Evolutionary conservation across 768 basidiomycete genomes (phyloP).

Genomic region (Auricularia heimuer): DNA sequence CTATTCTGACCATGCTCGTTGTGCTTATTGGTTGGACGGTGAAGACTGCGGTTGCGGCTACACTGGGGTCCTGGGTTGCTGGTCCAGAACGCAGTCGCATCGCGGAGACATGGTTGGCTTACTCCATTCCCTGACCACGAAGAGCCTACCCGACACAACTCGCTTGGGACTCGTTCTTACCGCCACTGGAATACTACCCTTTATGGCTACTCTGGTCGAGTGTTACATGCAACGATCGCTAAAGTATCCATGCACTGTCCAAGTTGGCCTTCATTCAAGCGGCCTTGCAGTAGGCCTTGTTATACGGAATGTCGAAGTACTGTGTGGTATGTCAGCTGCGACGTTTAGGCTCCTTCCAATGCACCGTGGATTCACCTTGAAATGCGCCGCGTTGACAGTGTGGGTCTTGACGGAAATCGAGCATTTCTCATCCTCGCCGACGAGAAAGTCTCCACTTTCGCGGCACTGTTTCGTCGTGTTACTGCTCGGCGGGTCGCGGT

Average conservation of each 20-base stretch:
- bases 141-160: background rate
- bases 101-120: conserved; percentile 68
- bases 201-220: background rate
- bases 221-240: background rate
- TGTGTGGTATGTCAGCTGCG: background rate
- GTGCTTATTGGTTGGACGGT: conserved; percentile 64
- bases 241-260: background rate
- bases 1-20: conserved; percentile 62
- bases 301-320: background rate
- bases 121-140: conserved; percentile 55
- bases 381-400: background rate
- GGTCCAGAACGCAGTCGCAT: conserved; percentile 32
- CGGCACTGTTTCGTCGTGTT: background rate
- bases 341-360: background rate
- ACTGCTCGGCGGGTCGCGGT: background rate
- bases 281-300: background rate
- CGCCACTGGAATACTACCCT: no score
- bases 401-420: background rate
- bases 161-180: no score
- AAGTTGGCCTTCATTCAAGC: background rate
- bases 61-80: conserved; percentile 63
- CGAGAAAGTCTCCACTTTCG: background rate
- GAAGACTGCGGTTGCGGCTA: conserved; percentile 52
- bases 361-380: background rate
- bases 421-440: background rate